These are phyloP conservation scores for Conoideocrella luteorostrata DNA, from an alignment of 2,329 filamentous ascomycete genomes.

Conservation along the genomic window DNA sequence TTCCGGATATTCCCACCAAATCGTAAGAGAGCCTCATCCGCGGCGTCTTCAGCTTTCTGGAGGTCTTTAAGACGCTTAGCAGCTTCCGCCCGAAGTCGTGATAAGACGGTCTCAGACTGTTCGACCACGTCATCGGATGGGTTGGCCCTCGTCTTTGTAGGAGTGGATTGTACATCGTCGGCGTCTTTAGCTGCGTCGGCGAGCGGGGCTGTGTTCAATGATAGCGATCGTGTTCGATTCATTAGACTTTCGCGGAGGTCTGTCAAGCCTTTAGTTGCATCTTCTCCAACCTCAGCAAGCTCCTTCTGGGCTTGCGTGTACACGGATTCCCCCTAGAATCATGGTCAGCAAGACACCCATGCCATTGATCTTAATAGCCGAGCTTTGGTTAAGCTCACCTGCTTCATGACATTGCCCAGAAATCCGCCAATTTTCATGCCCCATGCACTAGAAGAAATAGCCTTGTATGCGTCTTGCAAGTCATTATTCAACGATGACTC, in stretches of 20 bases:
- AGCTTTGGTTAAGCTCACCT: too few species aligned
- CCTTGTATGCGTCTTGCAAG: conserved; percentile 91
- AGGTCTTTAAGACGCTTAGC: conserved; percentile 81
- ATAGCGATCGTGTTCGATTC: conserved; percentile 67
- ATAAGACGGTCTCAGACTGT: conserved; percentile 60
- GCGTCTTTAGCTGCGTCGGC: conserved; percentile 24
- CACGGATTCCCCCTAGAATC: conserved; percentile 62
- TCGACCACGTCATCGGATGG: conserved; percentile 36
- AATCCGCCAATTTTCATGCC: conserved; percentile 82
- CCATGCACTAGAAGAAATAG: conserved; percentile 88
- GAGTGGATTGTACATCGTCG: conserved; percentile 37
- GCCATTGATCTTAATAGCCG: too few species aligned
- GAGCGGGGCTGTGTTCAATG: conserved; percentile 44
- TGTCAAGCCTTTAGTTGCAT: conserved; percentile 75
- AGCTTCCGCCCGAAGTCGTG: conserved; percentile 69
- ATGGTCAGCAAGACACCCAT: too few species aligned
- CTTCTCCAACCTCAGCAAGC: conserved; percentile 68
- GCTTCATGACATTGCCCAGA: conserved; percentile 86
- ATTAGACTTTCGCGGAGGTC: conserved; percentile 63
- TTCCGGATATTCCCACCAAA: conserved; percentile 86
- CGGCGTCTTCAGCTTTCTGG: conserved; percentile 87
- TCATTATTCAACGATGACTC: conserved; percentile 68
- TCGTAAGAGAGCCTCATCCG: conserved; percentile 87
- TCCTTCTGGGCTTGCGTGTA: conserved; percentile 86
- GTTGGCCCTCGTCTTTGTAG: conserved; percentile 34